Percentiles rank a stretch among this genome's conserved stretches.
Conservation (phyloP, 192 early-diverging fungal genomes). For the Umbelopsis sp. region DNA sequence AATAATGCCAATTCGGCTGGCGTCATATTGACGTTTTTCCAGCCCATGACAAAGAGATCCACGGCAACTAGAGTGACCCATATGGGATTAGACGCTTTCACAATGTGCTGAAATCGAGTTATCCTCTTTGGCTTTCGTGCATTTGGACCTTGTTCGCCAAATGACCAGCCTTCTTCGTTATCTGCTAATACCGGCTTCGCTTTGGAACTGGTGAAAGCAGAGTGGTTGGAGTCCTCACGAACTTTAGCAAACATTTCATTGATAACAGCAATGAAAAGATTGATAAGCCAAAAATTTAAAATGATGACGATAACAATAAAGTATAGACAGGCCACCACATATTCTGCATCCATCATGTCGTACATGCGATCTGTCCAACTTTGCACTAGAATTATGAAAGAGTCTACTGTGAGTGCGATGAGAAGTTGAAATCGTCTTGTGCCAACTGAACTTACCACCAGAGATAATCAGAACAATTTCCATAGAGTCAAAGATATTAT, state of each 20-base stretch:
- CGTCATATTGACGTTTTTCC: conserved; percentile 39
- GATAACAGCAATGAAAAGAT: conserved; percentile 69
- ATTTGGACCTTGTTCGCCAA: conserved; percentile 14
- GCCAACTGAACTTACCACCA: conserved; percentile 38
- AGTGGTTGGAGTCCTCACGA: conserved; percentile 61
- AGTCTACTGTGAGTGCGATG: too few relatives aligned
- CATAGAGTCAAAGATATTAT: conserved; percentile 57
- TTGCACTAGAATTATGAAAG: conserved; percentile 38
- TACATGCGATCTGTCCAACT: conserved; percentile 68
- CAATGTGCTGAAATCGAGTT: conserved; percentile 16
- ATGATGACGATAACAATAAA: conserved; percentile 60
- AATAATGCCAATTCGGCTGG: conserved; percentile 23
- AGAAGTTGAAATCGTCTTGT: too few relatives aligned
- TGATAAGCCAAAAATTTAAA: conserved; percentile 68
- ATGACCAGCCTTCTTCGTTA: conserved; percentile 38
- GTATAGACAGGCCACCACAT: conserved; percentile 49
- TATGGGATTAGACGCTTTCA: conserved; percentile 34
- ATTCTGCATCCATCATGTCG: conserved; percentile 61
- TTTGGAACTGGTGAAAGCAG: conserved; percentile 56
- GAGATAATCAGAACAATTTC: conserved; percentile 59
- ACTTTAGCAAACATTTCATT: conserved; percentile 69
- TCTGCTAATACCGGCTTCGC: conserved; percentile 34
- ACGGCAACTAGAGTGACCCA: conserved; percentile 50
- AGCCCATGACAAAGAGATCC: conserved; percentile 54
- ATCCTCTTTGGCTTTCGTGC: conserved; percentile 8